Evolutionary conservation across 495 filamentous ascomycete species (phyloP).

Genomic region (Aspergillus asperescens): DNA sequence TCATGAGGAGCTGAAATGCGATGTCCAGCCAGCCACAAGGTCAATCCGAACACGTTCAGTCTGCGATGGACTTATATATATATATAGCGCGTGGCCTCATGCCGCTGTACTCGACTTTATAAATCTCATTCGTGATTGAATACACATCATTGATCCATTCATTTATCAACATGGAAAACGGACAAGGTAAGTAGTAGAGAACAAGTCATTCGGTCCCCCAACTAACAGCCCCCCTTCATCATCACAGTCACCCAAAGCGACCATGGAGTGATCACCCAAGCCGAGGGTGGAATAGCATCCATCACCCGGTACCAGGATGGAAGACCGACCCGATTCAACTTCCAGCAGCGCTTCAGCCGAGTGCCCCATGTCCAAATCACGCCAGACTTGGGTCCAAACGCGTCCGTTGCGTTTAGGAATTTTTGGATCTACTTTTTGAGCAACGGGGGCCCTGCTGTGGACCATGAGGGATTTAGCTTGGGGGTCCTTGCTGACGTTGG

Average conservation of each 20-base stretch:
- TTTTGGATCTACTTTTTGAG: background rate
- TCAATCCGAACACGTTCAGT: too few relatives aligned
- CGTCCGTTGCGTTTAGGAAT: background rate
- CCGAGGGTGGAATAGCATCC: background rate
- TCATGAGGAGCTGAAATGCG: too few relatives aligned
- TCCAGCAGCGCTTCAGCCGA: background rate
- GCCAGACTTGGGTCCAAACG: background rate
- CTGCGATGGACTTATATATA: too few relatives aligned
- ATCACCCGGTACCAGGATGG: background rate
- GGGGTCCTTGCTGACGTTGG: background rate
- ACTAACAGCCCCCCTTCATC: too few relatives aligned
- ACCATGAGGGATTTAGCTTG: background rate
- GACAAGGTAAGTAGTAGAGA: too few relatives aligned
- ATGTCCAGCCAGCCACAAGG: too few relatives aligned
- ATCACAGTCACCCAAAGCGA: background rate
- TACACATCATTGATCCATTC: too few relatives aligned
- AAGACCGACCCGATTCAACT: background rate
- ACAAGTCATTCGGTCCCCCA: too few relatives aligned
- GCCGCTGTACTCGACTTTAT: too few relatives aligned
- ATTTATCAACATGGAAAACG: too few relatives aligned
- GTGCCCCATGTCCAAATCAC: background rate
- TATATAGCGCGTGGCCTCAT: too few relatives aligned
- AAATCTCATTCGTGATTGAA: too few relatives aligned
- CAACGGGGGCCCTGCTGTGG: background rate
- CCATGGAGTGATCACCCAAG: background rate